Conservation (phyloP, 2,329 filamentous ascomycete species). For the Aureobasidium sp. region DNA sequence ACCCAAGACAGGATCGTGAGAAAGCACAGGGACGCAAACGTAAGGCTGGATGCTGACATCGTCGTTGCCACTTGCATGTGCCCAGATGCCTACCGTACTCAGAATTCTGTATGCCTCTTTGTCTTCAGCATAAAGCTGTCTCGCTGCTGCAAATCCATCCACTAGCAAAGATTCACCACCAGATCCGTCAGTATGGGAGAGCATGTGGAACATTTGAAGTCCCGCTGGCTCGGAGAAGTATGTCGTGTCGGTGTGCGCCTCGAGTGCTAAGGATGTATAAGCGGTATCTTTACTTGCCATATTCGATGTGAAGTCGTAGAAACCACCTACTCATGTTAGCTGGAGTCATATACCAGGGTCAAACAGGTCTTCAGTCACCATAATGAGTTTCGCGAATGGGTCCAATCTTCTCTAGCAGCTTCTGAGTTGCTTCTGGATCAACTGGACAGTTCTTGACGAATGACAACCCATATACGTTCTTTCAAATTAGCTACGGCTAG, state of each 20-base stretch:
- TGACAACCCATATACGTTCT: slow-evolving; percentile 65
- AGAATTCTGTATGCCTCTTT: slow-evolving; percentile 53
- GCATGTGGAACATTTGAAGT: slow-evolving; percentile 84
- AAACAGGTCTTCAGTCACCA: slow-evolving; percentile 46
- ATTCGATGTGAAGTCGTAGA: slow-evolving; percentile 85
- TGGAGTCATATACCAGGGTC: no score
- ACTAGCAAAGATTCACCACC: slow-evolving; percentile 78
- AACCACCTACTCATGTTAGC: slow-evolving; percentile 43
- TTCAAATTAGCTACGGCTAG: neutral
- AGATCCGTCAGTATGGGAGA: slow-evolving; percentile 63
- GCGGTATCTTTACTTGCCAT: slow-evolving; percentile 48
- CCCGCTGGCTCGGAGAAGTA: slow-evolving; percentile 92
- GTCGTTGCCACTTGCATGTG: slow-evolving; percentile 81
- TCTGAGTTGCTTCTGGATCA: slow-evolving; percentile 62
- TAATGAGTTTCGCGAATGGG: slow-evolving; percentile 91
- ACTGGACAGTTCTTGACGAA: slow-evolving; percentile 67
- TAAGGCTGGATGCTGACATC: slow-evolving; percentile 74
- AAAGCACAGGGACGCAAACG: slow-evolving; percentile 63
- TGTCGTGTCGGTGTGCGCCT: slow-evolving; percentile 87
- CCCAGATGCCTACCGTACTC: slow-evolving; percentile 52
- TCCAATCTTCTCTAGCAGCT: slow-evolving; percentile 71
- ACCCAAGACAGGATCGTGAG: slow-evolving; percentile 41
- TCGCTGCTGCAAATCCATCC: slow-evolving; percentile 73
- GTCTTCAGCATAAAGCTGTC: slow-evolving; percentile 49
- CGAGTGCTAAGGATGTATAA: slow-evolving; percentile 78